Conservation (phyloP, 495 filamentous ascomycete genomes). For the Amphirosellinia nigrospora region DNA sequence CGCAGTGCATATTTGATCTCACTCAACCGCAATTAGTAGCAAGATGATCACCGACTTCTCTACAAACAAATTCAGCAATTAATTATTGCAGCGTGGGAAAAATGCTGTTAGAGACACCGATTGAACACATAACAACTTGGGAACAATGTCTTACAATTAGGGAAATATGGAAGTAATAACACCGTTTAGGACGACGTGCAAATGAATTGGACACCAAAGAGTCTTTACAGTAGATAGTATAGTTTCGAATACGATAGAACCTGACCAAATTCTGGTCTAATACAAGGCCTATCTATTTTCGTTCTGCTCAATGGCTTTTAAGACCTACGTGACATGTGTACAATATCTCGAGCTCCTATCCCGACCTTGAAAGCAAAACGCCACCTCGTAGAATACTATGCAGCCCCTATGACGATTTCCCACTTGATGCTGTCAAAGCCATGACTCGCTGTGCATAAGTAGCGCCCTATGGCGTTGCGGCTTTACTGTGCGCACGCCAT, state of each 20-base stretch:
- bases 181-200: not conserved
- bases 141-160: not conserved
- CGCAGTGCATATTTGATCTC: not conserved
- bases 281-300: not conserved
- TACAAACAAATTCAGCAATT: not conserved
- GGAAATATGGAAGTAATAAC: not conserved
- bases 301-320: not conserved
- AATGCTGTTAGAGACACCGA: not conserved
- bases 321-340: not conserved
- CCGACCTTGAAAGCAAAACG: not conserved
- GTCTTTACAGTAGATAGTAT: not conserved
- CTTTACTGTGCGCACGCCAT: not conserved
- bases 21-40: not conserved
- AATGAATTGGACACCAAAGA: not conserved
- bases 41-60: not conserved
- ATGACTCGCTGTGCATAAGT: constrained; percentile 3
- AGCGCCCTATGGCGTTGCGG: not conserved
- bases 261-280: not conserved
- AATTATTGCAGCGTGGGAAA: not conserved
- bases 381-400: not conserved
- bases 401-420: not conserved
- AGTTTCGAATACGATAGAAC: not conserved
- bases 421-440: not conserved
- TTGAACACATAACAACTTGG: not conserved
- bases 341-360: not conserved